Conservation (phyloP, 1,284 basidiomycete genomes). For the Moniliella sp. region DNA sequence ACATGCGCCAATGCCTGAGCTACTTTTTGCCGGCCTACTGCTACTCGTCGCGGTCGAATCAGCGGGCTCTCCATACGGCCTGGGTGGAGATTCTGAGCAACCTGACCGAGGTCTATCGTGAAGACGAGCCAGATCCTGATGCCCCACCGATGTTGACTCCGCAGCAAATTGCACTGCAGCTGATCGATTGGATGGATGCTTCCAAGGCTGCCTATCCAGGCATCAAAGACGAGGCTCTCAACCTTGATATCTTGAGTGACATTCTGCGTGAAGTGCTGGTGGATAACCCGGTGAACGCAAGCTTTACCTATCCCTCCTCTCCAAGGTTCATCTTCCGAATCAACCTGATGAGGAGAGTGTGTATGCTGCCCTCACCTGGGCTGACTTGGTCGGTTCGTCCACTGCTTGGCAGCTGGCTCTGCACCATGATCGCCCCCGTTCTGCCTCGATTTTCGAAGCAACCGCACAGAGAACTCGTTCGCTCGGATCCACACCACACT, state of each 20-base stretch:
- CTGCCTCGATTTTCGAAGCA: background rate
- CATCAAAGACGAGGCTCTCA: conserved; percentile 42
- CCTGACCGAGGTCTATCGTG: conserved; percentile 48
- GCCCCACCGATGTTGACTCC: conserved; percentile 68
- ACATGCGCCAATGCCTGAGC: conserved; percentile 71
- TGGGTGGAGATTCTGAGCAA: conserved; percentile 55
- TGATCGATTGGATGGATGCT: conserved; percentile 84
- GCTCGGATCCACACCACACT: background rate
- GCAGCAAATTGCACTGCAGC: conserved; percentile 56
- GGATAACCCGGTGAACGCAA: conserved; percentile 64
- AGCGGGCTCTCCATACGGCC: conserved; percentile 59
- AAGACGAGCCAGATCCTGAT: no score
- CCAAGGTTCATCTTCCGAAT: conserved; percentile 54
- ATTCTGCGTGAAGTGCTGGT: conserved; percentile 44
- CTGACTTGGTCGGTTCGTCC: no score
- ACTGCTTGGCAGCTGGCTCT: no score
- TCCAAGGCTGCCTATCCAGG: conserved; percentile 46
- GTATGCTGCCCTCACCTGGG: conserved; percentile 8
- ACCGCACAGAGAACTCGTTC: background rate
- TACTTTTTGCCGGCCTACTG: conserved; percentile 91
- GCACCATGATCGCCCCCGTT: no score
- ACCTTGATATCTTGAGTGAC: conserved; percentile 56
- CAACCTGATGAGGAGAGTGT: conserved; percentile 39
- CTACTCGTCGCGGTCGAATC: conserved; percentile 60
- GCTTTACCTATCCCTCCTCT: conserved; percentile 53